Percentiles rank a stretch among this genome's conserved stretches.
Conservation (phyloP, 768 basidiomycete genomes). For the Mycena crocata region DNA sequence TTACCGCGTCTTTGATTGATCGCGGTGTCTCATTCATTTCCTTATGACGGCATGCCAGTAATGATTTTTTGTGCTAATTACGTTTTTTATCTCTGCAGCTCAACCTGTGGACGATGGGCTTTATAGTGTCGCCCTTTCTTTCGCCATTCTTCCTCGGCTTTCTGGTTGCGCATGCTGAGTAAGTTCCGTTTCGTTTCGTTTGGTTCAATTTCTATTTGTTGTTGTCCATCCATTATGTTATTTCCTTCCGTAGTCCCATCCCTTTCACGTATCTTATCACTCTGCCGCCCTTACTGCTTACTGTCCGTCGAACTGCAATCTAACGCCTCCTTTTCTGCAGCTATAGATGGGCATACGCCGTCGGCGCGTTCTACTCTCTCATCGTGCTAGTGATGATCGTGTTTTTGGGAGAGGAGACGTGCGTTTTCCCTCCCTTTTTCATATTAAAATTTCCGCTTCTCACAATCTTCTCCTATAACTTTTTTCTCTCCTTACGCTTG, state of each 20-base stretch:
- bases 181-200: background rate
- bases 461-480: too few species aligned
- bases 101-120: slow-evolving; percentile 70
- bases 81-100: slow-evolving; percentile 44
- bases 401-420: slow-evolving; percentile 63
- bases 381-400: slow-evolving; percentile 55
- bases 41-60: too few species aligned
- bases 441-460: slow-evolving; percentile 45
- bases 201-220: too few species aligned
- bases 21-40: too few species aligned
- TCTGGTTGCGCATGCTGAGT: slow-evolving; percentile 53
- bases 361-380: slow-evolving; percentile 59
- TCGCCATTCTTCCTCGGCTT: slow-evolving; percentile 65
- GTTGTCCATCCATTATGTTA: too few species aligned
- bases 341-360: slow-evolving; percentile 62
- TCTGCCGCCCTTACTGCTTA: too few species aligned
- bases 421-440: slow-evolving; percentile 47
- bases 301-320: too few species aligned
- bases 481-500: too few species aligned
- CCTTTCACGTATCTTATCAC: too few species aligned
- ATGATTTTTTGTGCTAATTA: too few species aligned
- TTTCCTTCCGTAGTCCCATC: too few species aligned
- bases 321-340: slow-evolving; percentile 9
- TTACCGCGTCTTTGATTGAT: too few species aligned
- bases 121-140: slow-evolving; percentile 60